Percentiles rank a stretch among this genome's conserved stretches.
These are phyloP conservation scores for Beta corolliflora DNA, from an alignment of 179 eudicot genomes.

Conservation along the genomic window DNA sequence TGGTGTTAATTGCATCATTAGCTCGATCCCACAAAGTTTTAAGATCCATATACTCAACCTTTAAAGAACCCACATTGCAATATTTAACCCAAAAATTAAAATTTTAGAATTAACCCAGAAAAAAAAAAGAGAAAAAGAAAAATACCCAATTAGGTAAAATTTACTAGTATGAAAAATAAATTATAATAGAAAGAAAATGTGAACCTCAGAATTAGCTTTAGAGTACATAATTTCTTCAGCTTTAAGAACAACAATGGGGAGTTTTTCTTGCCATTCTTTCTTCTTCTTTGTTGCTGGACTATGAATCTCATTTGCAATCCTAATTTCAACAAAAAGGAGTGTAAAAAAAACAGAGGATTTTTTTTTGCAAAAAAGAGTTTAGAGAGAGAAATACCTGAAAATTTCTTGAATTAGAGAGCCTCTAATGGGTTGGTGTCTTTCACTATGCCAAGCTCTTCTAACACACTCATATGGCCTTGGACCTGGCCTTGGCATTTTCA, in stretches of 20 bases:
- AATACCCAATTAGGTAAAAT: neutral
- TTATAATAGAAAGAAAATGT: neutral
- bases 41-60: slow-evolving; percentile 82
- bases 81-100: neutral
- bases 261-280: slow-evolving; percentile 93
- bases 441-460: slow-evolving; percentile 93
- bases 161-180: neutral
- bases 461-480: slow-evolving; percentile 81
- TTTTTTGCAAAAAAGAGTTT: neutral
- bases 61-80: slow-evolving; percentile 21
- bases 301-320: slow-evolving; percentile 76
- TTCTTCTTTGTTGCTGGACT: slow-evolving; percentile 62
- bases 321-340: slow-evolving; percentile 22
- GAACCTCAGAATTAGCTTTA: slow-evolving; percentile 90
- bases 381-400: slow-evolving; percentile 52
- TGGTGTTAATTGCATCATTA: slow-evolving; percentile 80
- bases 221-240: slow-evolving; percentile 89
- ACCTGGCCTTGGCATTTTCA: slow-evolving; percentile 68
- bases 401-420: slow-evolving; percentile 82
- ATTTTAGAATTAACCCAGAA: too few relatives aligned
- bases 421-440: slow-evolving; percentile 77
- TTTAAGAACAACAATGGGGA: slow-evolving; percentile 82
- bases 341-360: neutral
- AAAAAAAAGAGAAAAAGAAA: neutral
- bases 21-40: slow-evolving; percentile 64